These are phyloP conservation scores for Salix exigua DNA, from an alignment of 345 rosid genomes.

Conservation along the genomic window DNA sequence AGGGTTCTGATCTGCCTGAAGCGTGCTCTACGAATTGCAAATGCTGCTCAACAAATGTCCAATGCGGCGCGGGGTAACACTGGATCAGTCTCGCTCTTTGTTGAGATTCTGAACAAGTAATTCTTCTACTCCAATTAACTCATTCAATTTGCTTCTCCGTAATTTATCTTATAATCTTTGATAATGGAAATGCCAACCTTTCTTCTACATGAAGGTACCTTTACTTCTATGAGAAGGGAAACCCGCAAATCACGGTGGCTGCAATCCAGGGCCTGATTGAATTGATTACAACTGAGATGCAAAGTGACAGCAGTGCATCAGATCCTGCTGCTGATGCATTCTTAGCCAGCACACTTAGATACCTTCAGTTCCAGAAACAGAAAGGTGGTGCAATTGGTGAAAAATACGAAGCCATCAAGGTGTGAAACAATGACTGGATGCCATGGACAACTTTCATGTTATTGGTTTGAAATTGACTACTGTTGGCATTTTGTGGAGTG, in stretches of 20 bases:
- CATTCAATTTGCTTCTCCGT: not conserved
- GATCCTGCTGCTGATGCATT: slow-evolving; percentile 78
- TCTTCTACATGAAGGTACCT: slow-evolving; percentile 54
- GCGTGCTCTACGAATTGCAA: slow-evolving; percentile 92
- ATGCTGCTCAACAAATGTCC: slow-evolving; percentile 89
- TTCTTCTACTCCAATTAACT: not conserved
- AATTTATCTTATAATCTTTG: slow-evolving; percentile 1
- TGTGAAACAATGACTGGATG: slow-evolving; percentile 24
- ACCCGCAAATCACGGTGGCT: slow-evolving; percentile 63
- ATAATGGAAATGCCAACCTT: not conserved
- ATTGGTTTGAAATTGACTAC: not conserved
- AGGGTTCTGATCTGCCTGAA: slow-evolving; percentile 92
- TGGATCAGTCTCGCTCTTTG: slow-evolving; percentile 73
- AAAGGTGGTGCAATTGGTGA: slow-evolving; percentile 88
- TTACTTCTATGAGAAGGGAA: slow-evolving; percentile 88
- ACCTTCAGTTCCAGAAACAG: slow-evolving; percentile 89
- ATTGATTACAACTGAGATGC: slow-evolving; percentile 68
- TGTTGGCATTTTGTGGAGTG: not conserved
- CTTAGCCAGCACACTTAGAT: slow-evolving; percentile 67
- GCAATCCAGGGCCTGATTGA: slow-evolving; percentile 79
- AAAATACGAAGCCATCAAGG: slow-evolving; percentile 68
- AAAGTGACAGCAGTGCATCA: slow-evolving; percentile 53
- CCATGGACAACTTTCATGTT: not conserved
- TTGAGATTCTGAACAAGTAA: slow-evolving; percentile 97
- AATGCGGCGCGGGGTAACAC: slow-evolving; percentile 70